A percentile compares a stretch with the other conserved stretches of the same genome.
Conservation (phyloP, 2,329 filamentous ascomycete species). For the Hymenoscyphus fructigenus region DNA sequence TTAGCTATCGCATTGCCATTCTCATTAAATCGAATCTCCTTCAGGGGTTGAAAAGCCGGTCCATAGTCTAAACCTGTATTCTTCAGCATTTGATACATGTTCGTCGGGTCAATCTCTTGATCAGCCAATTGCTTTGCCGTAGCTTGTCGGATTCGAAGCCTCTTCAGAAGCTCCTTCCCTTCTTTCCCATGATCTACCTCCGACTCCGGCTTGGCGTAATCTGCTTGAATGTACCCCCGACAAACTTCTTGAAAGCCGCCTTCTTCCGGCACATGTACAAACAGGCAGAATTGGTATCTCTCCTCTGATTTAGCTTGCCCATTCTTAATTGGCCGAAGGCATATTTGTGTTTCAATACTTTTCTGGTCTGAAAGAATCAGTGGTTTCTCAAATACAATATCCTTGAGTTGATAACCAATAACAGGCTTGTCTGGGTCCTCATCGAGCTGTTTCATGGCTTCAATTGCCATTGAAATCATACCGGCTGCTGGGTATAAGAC, state of each 20-base stretch:
- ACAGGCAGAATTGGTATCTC: not conserved
- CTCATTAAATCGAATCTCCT: not conserved
- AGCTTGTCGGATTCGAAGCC: too few species aligned
- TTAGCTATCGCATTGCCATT: not conserved
- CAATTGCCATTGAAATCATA: constrained; percentile 36
- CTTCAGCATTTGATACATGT: not conserved
- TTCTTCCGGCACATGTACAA: not conserved
- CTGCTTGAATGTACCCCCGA: not conserved
- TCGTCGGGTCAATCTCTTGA: not conserved
- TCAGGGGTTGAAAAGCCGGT: constrained; percentile 10
- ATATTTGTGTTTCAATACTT: constrained; percentile 3
- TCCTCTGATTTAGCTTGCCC: not conserved
- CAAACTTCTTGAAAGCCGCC: not conserved
- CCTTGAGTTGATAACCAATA: constrained; percentile 30
- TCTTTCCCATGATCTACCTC: constrained; percentile 8
- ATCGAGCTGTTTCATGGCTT: constrained; percentile 21
- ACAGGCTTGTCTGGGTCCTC: not conserved
- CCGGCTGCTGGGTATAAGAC: constrained; percentile 34
- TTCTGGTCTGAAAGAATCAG: constrained; percentile 37
- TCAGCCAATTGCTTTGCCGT: not conserved
- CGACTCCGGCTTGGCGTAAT: not conserved
- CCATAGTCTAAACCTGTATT: constrained; percentile 33
- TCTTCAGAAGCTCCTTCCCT: not conserved
- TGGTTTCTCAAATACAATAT: constrained; percentile 47
- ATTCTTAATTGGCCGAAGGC: not conserved